A percentile compares a stretch with the other conserved stretches of the same genome.
Evolutionary conservation across 1,139 yeast species (phyloP).

Genomic region (Debaryomycetaceae sp.): DNA sequence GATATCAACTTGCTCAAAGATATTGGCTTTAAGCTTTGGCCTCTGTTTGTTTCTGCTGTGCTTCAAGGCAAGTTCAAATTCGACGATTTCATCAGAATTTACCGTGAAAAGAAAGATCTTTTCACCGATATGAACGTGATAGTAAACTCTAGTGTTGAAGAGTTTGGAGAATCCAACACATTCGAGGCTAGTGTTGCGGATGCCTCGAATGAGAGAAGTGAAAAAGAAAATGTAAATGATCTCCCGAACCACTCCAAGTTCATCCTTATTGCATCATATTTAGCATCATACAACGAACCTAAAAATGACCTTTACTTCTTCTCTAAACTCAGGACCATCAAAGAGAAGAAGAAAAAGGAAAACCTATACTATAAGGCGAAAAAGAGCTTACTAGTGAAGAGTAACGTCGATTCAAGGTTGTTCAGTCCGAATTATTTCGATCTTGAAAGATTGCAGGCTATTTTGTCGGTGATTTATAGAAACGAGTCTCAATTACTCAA

Average conservation of each 20-base stretch:
- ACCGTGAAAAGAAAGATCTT: slow-evolving; percentile 38
- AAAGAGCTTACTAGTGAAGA: slow-evolving; percentile 37
- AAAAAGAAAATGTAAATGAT: slow-evolving; percentile 21
- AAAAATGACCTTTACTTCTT: slow-evolving; percentile 58
- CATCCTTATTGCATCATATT: slow-evolving; percentile 62
- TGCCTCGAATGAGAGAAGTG: slow-evolving; percentile 20
- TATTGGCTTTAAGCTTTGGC: slow-evolving; percentile 49
- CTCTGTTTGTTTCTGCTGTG: slow-evolving; percentile 43
- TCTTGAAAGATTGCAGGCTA: slow-evolving; percentile 65
- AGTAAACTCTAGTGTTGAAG: slow-evolving; percentile 28
- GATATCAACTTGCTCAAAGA: slow-evolving; percentile 44
- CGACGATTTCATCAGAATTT: slow-evolving; percentile 45
- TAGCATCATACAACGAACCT: slow-evolving; percentile 66
- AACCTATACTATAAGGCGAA: slow-evolving; percentile 23
- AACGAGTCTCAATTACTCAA: slow-evolving; percentile 32
- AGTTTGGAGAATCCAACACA: slow-evolving; percentile 4
- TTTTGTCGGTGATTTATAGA: slow-evolving; percentile 55
- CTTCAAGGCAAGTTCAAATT: slow-evolving; percentile 25
- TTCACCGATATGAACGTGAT: slow-evolving; percentile 42
- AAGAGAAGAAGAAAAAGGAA: slow-evolving; percentile 31
- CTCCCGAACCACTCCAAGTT: slow-evolving; percentile 58
- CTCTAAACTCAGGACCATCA: slow-evolving; percentile 54
- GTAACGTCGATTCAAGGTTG: slow-evolving; percentile 50
- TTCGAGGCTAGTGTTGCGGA: slow-evolving; percentile 9
- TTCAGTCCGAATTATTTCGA: slow-evolving; percentile 64